phyloP scores from a whole-genome alignment of 2,329 filamentous ascomycete genomes.

The Cercospora janseana region DNA sequence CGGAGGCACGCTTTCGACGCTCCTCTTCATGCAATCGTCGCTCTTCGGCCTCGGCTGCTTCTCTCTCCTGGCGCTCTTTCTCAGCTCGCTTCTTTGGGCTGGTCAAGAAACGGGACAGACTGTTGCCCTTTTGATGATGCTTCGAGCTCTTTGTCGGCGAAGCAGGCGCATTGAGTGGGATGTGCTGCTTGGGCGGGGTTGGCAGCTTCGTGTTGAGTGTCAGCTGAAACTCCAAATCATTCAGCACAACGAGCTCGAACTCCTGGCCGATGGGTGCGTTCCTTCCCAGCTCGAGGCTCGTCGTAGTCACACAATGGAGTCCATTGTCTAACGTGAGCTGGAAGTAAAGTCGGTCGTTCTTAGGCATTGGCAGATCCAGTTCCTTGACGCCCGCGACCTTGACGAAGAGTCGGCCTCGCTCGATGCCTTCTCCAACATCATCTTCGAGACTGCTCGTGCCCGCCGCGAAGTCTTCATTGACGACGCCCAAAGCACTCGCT shows the following conservation, averaged over 20 bases:
- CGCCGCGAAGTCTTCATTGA: conserved; percentile 66
- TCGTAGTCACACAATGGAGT: conserved; percentile 93
- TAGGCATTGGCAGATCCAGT: conserved; percentile 83
- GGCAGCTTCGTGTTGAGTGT: conserved; percentile 94
- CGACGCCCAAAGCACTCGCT: conserved; percentile 65
- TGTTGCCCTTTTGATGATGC: conserved; percentile 71
- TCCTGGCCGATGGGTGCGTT: conserved; percentile 95
- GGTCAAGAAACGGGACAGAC: conserved; percentile 87
- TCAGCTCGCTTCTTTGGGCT: conserved; percentile 97
- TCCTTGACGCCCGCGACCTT: conserved; percentile 99
- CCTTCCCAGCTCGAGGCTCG: conserved; percentile 87
- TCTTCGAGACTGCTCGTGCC: conserved; percentile 50
- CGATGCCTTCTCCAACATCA: conserved; percentile 68
- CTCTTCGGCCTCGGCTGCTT: conserved; percentile 68
- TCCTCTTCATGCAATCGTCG: conserved; percentile 45
- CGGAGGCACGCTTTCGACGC: conserved; percentile 54
- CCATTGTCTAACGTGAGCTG: conserved; percentile 97
- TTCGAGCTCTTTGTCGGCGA: conserved; percentile 64
- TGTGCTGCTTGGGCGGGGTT: conserved; percentile 43
- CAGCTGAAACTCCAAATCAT: conserved; percentile 97
- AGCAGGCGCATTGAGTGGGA: conserved; percentile 40
- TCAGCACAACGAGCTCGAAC: conserved; percentile 94
- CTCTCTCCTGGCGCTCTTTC: conserved; percentile 76
- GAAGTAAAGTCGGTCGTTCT: conserved; percentile 89
- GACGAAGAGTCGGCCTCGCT: conserved; percentile 89